These are phyloP conservation scores for Calonectria multiphialidica DNA, from an alignment of 2,329 filamentous ascomycete genomes.

Conservation along the genomic window DNA sequence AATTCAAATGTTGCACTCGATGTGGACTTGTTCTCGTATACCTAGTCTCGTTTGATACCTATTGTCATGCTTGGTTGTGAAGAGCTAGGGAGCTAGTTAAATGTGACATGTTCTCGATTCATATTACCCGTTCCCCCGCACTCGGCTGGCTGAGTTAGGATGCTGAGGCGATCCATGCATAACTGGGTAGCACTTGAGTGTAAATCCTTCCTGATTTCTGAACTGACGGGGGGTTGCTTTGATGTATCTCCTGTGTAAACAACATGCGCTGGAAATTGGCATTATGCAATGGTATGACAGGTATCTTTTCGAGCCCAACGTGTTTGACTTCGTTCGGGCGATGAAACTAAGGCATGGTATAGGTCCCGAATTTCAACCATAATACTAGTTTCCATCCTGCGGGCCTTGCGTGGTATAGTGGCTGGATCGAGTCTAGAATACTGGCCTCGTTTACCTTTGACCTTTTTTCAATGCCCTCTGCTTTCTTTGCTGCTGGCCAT, in stretches of 20 bases:
- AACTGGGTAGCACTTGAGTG: neutral
- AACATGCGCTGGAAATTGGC: constrained; percentile 14
- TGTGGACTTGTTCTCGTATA: constrained; percentile 24
- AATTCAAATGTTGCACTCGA: constrained; percentile 48
- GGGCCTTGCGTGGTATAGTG: neutral
- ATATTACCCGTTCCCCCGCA: constrained; percentile 2
- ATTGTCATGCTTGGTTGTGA: neutral
- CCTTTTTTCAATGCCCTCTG: neutral
- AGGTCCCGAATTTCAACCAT: neutral
- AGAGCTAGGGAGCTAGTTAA: neutral
- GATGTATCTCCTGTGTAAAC: neutral
- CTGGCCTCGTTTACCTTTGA: neutral
- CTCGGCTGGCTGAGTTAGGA: neutral
- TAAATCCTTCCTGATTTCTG: neutral
- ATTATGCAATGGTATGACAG: constrained; percentile 15
- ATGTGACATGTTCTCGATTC: neutral
- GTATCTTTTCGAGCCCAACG: neutral
- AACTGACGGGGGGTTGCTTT: neutral
- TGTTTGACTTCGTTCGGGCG: neutral
- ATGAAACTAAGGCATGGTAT: neutral
- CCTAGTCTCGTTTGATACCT: constrained; percentile 16
- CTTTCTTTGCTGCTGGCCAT: neutral
- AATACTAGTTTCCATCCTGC: neutral
- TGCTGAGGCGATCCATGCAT: neutral
- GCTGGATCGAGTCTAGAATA: neutral